Evolutionary conservation across 805 yeast genomes (phyloP).

Genomic region (Candida maris): DNA sequence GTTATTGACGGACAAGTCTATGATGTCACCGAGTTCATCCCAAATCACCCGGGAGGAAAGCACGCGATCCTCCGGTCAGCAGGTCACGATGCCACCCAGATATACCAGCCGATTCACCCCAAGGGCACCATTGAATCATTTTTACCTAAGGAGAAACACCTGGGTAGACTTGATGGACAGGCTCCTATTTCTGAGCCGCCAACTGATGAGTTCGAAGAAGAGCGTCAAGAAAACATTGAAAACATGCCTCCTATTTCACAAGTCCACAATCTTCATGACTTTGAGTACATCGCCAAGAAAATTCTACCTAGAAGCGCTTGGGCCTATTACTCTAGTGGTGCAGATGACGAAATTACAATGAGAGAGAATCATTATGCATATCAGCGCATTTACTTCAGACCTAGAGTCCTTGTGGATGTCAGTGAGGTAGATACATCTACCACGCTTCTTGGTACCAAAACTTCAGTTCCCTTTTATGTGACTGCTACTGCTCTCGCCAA

Average conservation of each 20-base stretch:
- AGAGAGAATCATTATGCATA: constrained; percentile 90
- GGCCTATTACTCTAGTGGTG: constrained; percentile 89
- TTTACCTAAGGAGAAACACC: constrained; percentile 54
- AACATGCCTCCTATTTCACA: constrained; percentile 66
- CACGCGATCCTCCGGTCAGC: constrained; percentile 41
- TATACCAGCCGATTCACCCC: constrained; percentile 88
- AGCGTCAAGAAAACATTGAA: constrained; percentile 39
- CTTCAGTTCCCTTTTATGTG: constrained; percentile 78
- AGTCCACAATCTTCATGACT: constrained; percentile 77
- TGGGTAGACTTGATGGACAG: constrained; percentile 46
- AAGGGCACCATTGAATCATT: constrained; percentile 72
- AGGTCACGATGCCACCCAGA: constrained; percentile 55
- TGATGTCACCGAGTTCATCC: constrained; percentile 61
- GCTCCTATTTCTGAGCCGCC: constrained; percentile 34
- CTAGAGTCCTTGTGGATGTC: constrained; percentile 79
- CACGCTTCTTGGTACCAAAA: constrained; percentile 66
- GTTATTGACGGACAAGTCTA: constrained; percentile 75
- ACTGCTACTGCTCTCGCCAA: constrained; percentile 92
- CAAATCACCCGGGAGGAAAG: constrained; percentile 52
- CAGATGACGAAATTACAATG: constrained; percentile 88
- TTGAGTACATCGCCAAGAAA: constrained; percentile 80
- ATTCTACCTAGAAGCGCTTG: constrained; percentile 78
- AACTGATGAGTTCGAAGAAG: constrained; percentile 38
- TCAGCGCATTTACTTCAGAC: constrained; percentile 85
- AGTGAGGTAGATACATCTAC: constrained; percentile 65